Conservation (phyloP, 2,329 filamentous ascomycete genomes). For the Aspergillus sp. region DNA sequence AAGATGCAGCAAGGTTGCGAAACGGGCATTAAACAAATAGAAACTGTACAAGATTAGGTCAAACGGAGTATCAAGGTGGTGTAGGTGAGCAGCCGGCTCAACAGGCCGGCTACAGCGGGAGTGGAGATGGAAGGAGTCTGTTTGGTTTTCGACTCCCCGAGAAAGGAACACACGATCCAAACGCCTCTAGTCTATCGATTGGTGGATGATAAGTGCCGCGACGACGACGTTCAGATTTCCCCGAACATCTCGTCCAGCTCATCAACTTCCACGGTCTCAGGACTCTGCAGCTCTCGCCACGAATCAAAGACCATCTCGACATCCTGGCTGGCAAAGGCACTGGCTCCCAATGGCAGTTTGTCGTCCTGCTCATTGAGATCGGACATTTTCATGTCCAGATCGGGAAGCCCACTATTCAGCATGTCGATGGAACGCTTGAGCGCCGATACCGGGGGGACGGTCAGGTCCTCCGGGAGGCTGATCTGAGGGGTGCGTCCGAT, state of each 20-base stretch:
- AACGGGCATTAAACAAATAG: constrained; percentile 20
- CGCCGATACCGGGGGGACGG: constrained; percentile 31
- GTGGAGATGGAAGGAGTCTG: constrained; percentile 10
- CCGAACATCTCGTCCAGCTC: constrained; percentile 88
- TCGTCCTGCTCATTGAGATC: constrained; percentile 35
- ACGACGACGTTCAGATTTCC: constrained; percentile 57
- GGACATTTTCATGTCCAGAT: constrained; percentile 40
- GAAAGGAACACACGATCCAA: background rate
- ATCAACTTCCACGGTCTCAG: constrained; percentile 87
- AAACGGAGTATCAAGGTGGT: constrained; percentile 1
- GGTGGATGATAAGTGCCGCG: background rate
- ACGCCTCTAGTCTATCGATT: constrained; percentile 5
- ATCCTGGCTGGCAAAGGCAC: constrained; percentile 29
- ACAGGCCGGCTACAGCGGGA: constrained; percentile 2
- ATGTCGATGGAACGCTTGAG: constrained; percentile 44
- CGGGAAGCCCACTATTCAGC: constrained; percentile 40
- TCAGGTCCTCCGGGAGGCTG: constrained; percentile 32
- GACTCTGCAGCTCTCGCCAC: constrained; percentile 68
- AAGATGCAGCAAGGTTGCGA: background rate
- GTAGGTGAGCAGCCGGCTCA: background rate
- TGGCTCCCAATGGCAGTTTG: constrained; percentile 48
- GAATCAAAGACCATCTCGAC: constrained; percentile 48
- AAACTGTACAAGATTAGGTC: constrained; percentile 20
- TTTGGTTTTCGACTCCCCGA: background rate
- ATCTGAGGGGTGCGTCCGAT: constrained; percentile 32